Evolutionary conservation across 1,284 basidiomycete genomes (phyloP).

Genomic region (Sanghuangporus baumii): DNA sequence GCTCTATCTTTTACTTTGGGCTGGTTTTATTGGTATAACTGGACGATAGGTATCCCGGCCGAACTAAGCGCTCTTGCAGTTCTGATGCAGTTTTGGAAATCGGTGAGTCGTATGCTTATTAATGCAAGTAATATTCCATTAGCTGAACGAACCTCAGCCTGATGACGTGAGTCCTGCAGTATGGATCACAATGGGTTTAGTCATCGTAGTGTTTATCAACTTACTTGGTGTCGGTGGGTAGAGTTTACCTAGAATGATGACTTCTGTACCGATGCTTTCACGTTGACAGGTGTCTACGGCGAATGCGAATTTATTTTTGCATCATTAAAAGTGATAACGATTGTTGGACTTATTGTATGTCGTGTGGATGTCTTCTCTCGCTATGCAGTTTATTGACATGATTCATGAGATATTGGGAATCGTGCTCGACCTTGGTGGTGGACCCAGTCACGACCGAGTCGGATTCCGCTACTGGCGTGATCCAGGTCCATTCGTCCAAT

Average conservation of each 20-base stretch:
- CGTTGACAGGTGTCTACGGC: constrained; percentile 50
- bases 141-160: constrained; percentile 3
- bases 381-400: constrained; percentile 13
- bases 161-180: constrained; percentile 53
- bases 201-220: constrained; percentile 73
- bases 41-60: constrained; percentile 66
- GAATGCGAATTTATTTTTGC: constrained; percentile 74
- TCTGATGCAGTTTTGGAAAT: constrained; percentile 70
- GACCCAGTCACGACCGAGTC: constrained; percentile 42
- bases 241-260: not conserved
- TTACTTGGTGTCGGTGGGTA: constrained; percentile 58
- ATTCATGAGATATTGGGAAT: constrained; percentile 40
- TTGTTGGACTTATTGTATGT: constrained; percentile 56
- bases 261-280: not conserved
- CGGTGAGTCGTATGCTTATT: not conserved
- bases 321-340: constrained; percentile 76
- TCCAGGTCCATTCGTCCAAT: constrained; percentile 68
- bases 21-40: constrained; percentile 81
- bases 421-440: constrained; percentile 70
- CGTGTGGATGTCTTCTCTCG: constrained; percentile 14
- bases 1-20: constrained; percentile 80
- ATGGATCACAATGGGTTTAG: constrained; percentile 73
- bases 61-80: constrained; percentile 75
- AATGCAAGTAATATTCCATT: not conserved
- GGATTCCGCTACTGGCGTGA: constrained; percentile 67